Conservation (phyloP, 805 yeast genomes). For the Yamadazyma scolyti region DNA sequence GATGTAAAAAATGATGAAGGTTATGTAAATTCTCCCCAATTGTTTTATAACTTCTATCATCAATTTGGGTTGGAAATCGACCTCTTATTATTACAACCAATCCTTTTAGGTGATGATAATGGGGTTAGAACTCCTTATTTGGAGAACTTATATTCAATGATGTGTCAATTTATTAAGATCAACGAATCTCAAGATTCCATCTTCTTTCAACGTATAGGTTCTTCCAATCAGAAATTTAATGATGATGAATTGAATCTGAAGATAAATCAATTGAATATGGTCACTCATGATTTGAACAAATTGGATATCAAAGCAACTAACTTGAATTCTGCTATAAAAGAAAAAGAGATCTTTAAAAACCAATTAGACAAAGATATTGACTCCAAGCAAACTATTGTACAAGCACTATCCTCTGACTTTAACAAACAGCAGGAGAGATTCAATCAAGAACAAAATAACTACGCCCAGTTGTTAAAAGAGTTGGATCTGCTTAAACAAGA, state of each 20-base stretch:
- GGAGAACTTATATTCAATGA: conserved; percentile 78
- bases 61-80: conserved; percentile 60
- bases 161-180: conserved; percentile 58
- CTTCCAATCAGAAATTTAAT: not conserved
- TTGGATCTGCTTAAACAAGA: no score
- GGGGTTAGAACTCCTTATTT: conserved; percentile 85
- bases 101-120: conserved; percentile 83
- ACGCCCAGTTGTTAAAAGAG: conserved; percentile 8
- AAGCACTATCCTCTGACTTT: conserved; percentile 13
- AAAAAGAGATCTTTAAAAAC: conserved; percentile 17
- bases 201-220: conserved; percentile 26
- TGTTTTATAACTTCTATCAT: conserved; percentile 63
- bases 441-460: conserved; percentile 7
- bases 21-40: conserved; percentile 48
- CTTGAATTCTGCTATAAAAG: conserved; percentile 15
- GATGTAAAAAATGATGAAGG: conserved; percentile 15
- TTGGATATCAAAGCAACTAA: conserved; percentile 7
- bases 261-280: conserved; percentile 15
- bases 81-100: conserved; percentile 77
- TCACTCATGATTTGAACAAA: conserved; percentile 19
- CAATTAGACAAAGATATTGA: conserved; percentile 20
- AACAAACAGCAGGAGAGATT: conserved; percentile 14
- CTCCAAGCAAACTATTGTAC: conserved; percentile 16
- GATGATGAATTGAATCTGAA: conserved; percentile 15
- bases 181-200: conserved; percentile 29